A percentile compares a stretch with the other conserved stretches of the same genome.
These are phyloP conservation scores for Suillus luteus DNA, from an alignment of 768 basidiomycete species.

Conservation along the genomic window DNA sequence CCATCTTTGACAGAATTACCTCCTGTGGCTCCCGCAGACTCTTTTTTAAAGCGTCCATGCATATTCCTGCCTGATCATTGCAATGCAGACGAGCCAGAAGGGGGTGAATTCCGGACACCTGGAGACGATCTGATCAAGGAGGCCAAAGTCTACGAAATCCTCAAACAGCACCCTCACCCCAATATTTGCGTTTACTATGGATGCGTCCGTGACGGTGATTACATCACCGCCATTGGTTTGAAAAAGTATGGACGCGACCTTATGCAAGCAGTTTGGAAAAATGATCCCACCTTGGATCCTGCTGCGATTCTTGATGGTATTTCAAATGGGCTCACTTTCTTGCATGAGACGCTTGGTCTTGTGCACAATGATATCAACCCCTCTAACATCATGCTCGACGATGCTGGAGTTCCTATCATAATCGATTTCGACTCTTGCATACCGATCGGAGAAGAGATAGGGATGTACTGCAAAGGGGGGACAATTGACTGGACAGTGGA, in stretches of 20 bases:
- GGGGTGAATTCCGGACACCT: not conserved
- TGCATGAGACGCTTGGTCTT: conserved; percentile 29
- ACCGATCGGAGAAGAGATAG: conserved; percentile 1
- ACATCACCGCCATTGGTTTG: conserved; percentile 19
- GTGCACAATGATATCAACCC: conserved; percentile 22
- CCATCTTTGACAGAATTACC: no score
- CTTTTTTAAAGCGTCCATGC: not conserved
- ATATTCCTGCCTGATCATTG: not conserved
- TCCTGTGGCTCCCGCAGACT: not conserved
- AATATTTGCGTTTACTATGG: conserved; percentile 19
- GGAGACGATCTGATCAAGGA: not conserved
- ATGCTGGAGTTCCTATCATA: conserved; percentile 15
- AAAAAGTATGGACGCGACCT: no score
- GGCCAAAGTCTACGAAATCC: conserved; percentile 9
- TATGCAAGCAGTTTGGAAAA: not conserved
- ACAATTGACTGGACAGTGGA: not conserved
- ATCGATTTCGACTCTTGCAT: conserved; percentile 13
- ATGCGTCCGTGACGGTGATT: conserved; percentile 13
- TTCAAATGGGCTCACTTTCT: conserved; percentile 15
- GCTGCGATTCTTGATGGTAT: not conserved
- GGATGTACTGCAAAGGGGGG: not conserved
- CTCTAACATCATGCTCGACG: conserved; percentile 29
- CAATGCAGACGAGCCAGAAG: not conserved
- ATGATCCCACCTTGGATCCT: not conserved
- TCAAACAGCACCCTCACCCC: not conserved